phyloP scores from a whole-genome alignment of 2,329 filamentous ascomycete species.

The Fulvia fulva region DNA sequence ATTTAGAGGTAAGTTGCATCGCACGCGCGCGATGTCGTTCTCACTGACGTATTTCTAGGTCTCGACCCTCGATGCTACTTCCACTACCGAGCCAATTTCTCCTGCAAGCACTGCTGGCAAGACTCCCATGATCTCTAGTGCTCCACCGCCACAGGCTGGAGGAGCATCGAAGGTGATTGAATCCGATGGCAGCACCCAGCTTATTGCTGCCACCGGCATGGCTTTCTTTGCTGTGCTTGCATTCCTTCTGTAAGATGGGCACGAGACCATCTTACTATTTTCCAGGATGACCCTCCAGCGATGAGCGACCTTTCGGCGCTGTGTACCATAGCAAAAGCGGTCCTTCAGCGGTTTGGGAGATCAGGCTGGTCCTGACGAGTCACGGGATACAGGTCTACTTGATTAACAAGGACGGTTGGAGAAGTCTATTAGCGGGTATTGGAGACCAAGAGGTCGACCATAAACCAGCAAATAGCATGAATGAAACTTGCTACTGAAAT shows the following conservation, averaged over 20 bases:
- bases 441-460: no score
- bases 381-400: no score
- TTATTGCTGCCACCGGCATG: background rate
- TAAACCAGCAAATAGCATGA: no score
- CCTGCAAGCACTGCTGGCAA: background rate
- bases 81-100: background rate
- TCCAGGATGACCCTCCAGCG: background rate
- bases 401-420: no score
- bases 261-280: background rate
- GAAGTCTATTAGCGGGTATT: no score
- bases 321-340: background rate
- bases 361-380: background rate
- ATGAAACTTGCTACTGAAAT: no score
- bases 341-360: background rate
- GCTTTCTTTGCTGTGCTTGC: constrained; percentile 3
- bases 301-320: background rate
- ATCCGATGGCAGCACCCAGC: background rate
- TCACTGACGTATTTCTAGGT: background rate
- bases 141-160: background rate
- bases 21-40: background rate
- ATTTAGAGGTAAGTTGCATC: background rate
- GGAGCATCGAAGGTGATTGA: background rate
- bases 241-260: background rate
- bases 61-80: background rate
- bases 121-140: background rate